A percentile compares a stretch with the other conserved stretches of the same genome.
These are phyloP conservation scores for Naganishia cerealis DNA, from an alignment of 1,284 basidiomycete genomes.

Conservation along the genomic window DNA sequence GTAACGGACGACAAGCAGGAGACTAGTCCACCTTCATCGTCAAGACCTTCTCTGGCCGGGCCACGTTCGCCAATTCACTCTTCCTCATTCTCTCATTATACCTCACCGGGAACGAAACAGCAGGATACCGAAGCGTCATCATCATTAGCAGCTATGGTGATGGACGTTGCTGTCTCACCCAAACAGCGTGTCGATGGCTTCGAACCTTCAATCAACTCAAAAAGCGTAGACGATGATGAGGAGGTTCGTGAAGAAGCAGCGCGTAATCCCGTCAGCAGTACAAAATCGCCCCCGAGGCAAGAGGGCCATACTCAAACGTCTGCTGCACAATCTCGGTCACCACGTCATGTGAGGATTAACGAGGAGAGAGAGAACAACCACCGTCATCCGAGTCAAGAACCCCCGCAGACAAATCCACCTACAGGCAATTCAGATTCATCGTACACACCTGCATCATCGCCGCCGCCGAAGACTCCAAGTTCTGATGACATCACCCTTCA, in stretches of 20 bases:
- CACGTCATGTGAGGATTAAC: constrained; percentile 2
- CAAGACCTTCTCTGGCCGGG: background rate
- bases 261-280: background rate
- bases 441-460: constrained; percentile 20
- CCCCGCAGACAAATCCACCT: background rate
- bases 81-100: background rate
- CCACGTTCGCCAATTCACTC: background rate
- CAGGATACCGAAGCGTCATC: background rate
- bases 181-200: constrained; percentile 12
- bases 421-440: constrained; percentile 22
- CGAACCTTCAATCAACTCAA: background rate
- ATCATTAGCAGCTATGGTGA: constrained; percentile 5
- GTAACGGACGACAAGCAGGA: background rate
- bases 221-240: too few species aligned
- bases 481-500: constrained; percentile 6
- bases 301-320: background rate
- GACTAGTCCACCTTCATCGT: background rate
- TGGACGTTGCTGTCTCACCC: background rate
- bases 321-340: background rate
- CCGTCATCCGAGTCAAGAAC: background rate
- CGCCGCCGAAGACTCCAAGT: constrained; percentile 19
- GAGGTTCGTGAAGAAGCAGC: background rate
- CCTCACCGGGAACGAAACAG: constrained; percentile 4
- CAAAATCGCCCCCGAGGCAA: background rate
- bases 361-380: background rate